Percentiles rank a stretch among this genome's conserved stretches.
phyloP scores from a whole-genome alignment of 768 basidiomycete species.

The Gloeostereum incarnatum region DNA sequence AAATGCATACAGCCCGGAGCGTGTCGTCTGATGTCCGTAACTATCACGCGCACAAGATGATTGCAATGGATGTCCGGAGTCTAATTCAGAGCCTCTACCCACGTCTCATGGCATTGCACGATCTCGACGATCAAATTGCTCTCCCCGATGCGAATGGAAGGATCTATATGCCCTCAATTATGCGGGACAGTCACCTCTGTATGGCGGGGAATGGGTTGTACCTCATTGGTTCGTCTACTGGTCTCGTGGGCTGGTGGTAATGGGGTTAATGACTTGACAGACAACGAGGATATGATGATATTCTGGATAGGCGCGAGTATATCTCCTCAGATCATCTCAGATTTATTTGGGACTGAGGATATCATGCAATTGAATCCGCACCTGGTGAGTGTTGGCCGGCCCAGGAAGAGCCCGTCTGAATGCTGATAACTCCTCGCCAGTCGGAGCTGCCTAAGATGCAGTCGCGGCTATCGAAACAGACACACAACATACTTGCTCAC shows the following conservation, averaged over 20 bases:
- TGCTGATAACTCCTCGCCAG: slow-evolving; percentile 27
- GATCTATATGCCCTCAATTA: slow-evolving; percentile 62
- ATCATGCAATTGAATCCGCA: slow-evolving; percentile 56
- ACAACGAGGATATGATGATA: slow-evolving; percentile 81
- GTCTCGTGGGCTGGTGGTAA: slow-evolving; percentile 4
- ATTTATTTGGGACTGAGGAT: slow-evolving; percentile 82
- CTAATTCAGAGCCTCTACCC: slow-evolving; percentile 84
- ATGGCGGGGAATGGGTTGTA: slow-evolving; percentile 94
- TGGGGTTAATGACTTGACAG: slow-evolving; percentile 26
- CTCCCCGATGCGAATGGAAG: slow-evolving; percentile 57
- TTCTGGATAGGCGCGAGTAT: slow-evolving; percentile 85
- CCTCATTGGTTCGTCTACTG: slow-evolving; percentile 58
- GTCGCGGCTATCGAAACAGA: slow-evolving; percentile 73
- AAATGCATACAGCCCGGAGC: slow-evolving; percentile 59
- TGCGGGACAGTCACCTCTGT: slow-evolving; percentile 74
- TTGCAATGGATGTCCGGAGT: slow-evolving; percentile 57
- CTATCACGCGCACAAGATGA: slow-evolving; percentile 69
- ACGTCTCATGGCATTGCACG: slow-evolving; percentile 79
- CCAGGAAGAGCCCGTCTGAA: background rate
- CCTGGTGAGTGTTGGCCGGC: slow-evolving; percentile 39
- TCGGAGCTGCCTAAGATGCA: slow-evolving; percentile 59
- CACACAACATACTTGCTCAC: slow-evolving; percentile 76
- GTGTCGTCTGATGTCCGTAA: slow-evolving; percentile 95
- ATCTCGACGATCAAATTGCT: slow-evolving; percentile 62
- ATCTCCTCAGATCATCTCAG: slow-evolving; percentile 73